A percentile compares a stretch with the other conserved stretches of the same genome.
Conservation (phyloP, 1,139 yeast species). For the Petasospora fabianii region DNA sequence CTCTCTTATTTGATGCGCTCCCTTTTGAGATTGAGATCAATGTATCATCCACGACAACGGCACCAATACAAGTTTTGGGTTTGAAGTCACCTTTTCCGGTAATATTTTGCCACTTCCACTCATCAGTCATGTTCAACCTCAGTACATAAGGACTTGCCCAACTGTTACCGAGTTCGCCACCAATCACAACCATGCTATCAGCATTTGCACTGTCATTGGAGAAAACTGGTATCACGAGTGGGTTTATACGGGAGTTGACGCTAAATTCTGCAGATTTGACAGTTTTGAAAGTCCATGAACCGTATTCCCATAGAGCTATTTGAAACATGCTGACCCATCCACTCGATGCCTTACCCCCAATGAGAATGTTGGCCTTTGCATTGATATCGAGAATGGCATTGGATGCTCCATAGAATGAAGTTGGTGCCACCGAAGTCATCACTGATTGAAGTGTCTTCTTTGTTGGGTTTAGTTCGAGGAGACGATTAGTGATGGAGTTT, state of each 20-base stretch:
- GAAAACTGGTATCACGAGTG: conserved; percentile 46
- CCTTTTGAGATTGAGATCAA: conserved; percentile 31
- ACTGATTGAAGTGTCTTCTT: conserved; percentile 33
- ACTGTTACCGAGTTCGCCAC: conserved; percentile 37
- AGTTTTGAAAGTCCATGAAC: conserved; percentile 53
- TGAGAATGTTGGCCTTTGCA: conserved; percentile 36
- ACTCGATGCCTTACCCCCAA: conserved; percentile 51
- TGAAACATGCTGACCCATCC: conserved; percentile 64
- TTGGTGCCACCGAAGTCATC: conserved; percentile 45
- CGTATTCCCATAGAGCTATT: conserved; percentile 56
- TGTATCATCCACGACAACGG: conserved; percentile 37
- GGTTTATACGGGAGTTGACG: conserved; percentile 45
- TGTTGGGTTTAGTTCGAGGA: conserved; percentile 35
- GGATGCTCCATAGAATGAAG: conserved; percentile 46
- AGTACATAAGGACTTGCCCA: conserved; percentile 41
- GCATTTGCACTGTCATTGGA: conserved; percentile 14
- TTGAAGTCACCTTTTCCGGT: conserved; percentile 19
- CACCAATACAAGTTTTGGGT: conserved; percentile 33
- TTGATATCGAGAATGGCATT: conserved; percentile 28
- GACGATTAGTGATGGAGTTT: conserved; percentile 33
- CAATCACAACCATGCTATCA: conserved; percentile 32
- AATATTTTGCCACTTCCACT: conserved; percentile 42
- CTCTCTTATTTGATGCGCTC: conserved; percentile 16
- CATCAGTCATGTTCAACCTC: conserved; percentile 34
- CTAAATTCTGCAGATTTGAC: conserved; percentile 29